phyloP scores from a whole-genome alignment of 768 basidiomycete species.

The Fistulinella prunicolor region DNA sequence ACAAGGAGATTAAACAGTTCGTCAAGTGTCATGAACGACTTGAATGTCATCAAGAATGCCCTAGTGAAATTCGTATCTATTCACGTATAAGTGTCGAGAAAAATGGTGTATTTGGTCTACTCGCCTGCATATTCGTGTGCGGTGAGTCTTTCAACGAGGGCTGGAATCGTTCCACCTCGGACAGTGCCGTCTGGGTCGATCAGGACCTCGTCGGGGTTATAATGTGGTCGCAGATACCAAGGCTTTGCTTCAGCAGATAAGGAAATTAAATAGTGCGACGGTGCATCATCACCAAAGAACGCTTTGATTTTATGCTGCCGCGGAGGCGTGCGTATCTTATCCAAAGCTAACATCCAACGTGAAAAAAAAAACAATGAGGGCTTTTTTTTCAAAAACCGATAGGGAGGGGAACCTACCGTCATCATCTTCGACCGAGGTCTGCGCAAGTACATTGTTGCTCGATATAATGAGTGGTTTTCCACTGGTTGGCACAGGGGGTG shows the following conservation, averaged over 20 bases:
- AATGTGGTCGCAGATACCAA: slow-evolving; percentile 59
- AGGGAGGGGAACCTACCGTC: slow-evolving; percentile 8
- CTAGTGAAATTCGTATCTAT: slow-evolving; percentile 55
- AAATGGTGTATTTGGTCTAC: slow-evolving; percentile 13
- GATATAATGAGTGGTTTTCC: slow-evolving; percentile 7
- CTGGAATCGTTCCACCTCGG: slow-evolving; percentile 57
- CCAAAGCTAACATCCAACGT: slow-evolving; percentile 12
- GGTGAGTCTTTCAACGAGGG: slow-evolving; percentile 64
- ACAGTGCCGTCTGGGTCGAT: slow-evolving; percentile 63
- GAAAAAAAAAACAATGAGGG: slow-evolving; percentile 2
- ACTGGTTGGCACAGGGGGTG: slow-evolving; percentile 12
- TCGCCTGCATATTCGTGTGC: slow-evolving; percentile 59
- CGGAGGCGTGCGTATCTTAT: slow-evolving; percentile 13
- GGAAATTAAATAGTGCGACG: slow-evolving; percentile 40
- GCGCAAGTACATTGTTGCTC: background rate
- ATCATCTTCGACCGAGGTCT: slow-evolving; percentile 14
- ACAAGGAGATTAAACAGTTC: slow-evolving; percentile 55
- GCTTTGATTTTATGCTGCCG: slow-evolving; percentile 43
- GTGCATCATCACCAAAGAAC: slow-evolving; percentile 52
- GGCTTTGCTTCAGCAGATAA: slow-evolving; percentile 45
- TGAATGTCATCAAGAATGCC: slow-evolving; percentile 69
- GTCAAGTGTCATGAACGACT: slow-evolving; percentile 57
- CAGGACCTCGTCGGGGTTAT: slow-evolving; percentile 54
- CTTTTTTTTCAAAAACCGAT: background rate
- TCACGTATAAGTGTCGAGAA: slow-evolving; percentile 2